A percentile compares a stretch with the other conserved stretches of the same genome.
Conservation (phyloP, 441 rosid species). For the Pelargonium cotyledonis region DNA sequence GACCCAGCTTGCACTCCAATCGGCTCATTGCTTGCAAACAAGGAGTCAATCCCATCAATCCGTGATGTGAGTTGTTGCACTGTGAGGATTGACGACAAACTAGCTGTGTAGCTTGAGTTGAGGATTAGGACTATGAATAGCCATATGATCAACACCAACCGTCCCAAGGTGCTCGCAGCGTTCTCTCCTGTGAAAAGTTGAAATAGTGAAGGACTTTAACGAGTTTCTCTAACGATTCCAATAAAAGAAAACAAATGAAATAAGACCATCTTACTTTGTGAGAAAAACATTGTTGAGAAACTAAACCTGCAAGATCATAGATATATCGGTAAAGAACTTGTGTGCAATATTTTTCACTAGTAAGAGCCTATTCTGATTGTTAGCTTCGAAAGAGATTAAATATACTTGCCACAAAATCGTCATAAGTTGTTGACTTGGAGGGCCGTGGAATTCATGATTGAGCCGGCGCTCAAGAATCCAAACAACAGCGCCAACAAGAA, state of each 20-base stretch:
- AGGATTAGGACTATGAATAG: conserved; percentile 82
- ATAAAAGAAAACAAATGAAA: conserved; percentile 14
- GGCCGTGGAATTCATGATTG: conserved; percentile 78
- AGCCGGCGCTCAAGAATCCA: conserved; percentile 94
- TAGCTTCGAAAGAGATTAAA: conserved; percentile 6
- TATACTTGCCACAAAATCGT: conserved; percentile 72
- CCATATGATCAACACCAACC: conserved; percentile 84
- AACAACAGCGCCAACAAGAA: conserved; percentile 77
- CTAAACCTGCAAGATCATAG: conserved; percentile 77
- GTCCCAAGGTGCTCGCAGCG: conserved; percentile 74
- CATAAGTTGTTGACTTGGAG: conserved; percentile 74
- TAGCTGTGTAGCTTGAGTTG: conserved; percentile 96
- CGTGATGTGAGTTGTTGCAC: conserved; percentile 77
- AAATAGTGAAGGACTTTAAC: conserved; percentile 19
- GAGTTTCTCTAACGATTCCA: not conserved
- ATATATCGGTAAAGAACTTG: conserved; percentile 12
- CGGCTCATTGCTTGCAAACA: conserved; percentile 54
- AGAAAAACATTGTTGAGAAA: conserved; percentile 98
- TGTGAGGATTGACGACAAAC: conserved; percentile 89
- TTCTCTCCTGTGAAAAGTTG: conserved; percentile 62
- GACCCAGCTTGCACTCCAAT: conserved; percentile 90
- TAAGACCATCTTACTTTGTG: conserved; percentile 56
- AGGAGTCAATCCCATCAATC: conserved; percentile 69
- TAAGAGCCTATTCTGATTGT: not conserved
- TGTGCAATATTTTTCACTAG: not conserved